These are phyloP conservation scores for Diaporthe caulivora DNA, from an alignment of 2,329 filamentous ascomycete species.

Conservation along the genomic window DNA sequence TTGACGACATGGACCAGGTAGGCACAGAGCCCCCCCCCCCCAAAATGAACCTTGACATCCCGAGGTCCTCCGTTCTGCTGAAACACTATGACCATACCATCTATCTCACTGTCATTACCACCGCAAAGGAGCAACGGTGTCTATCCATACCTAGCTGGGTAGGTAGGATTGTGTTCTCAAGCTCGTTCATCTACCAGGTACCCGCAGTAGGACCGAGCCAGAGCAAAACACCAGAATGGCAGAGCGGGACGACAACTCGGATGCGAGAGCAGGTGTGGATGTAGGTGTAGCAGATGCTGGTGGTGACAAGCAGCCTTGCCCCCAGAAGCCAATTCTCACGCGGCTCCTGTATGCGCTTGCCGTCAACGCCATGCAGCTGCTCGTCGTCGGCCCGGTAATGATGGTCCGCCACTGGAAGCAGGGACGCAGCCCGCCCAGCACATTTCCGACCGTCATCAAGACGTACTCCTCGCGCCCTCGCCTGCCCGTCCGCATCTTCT, in stretches of 20 bases:
- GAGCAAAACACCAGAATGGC: background rate
- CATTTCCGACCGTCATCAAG: slow-evolving; percentile 33
- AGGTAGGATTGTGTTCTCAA: no score
- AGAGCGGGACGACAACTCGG: background rate
- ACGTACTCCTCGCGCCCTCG: slow-evolving; percentile 26
- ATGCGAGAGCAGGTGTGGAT: background rate
- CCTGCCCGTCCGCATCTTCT: slow-evolving; percentile 51
- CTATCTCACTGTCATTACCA: no score
- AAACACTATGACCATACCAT: no score
- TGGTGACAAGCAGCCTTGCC: background rate
- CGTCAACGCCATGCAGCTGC: slow-evolving; percentile 25
- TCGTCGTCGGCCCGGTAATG: slow-evolving; percentile 24
- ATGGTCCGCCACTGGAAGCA: slow-evolving; percentile 25
- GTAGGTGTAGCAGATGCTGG: background rate
- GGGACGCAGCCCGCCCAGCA: slow-evolving; percentile 10
- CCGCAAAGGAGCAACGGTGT: no score
- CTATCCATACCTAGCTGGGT: no score
- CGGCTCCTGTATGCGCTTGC: slow-evolving; percentile 1
- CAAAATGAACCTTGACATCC: no score
- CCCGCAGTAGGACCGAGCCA: no score
- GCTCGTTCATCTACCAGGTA: no score
- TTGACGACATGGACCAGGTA: no score
- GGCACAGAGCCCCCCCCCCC: no score
- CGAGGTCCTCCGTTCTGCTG: no score
- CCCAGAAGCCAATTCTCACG: slow-evolving; percentile 25